Evolutionary conservation across 176 grass and related monocot species (phyloP), one percentile per base, ranked within the genome.

Genomic region (Oryza glumipatula): DNA sequence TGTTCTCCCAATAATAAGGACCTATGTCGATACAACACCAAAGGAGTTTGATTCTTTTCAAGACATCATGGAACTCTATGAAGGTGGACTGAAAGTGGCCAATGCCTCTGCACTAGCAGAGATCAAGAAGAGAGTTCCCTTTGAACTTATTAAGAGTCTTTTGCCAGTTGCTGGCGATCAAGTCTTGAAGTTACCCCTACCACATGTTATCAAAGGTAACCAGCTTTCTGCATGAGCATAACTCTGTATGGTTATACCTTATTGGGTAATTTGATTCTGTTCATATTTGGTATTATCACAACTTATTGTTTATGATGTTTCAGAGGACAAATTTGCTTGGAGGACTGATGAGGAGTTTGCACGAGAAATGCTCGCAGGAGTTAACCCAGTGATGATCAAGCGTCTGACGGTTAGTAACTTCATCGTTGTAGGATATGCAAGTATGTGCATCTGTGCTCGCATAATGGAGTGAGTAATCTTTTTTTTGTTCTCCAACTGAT

Each of bases 331-430:
- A 11, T 83, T 83, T 88, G 93, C 88, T 21, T 98, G 96, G 96
- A 98, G 91, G 76, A 87, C 88, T 30, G 93, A 98, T 12, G 96
- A 96, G 26, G 93, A 98, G 82, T 98, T 98, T 78, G 88, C 87
- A 1, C 75, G 96, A 70, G 93, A 98, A 88, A 96, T 92, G 88
- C 89, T 98, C 41, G 96, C 93, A 35, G 96, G 96, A 9, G 91
- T 98, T 39, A 98, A 98, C 78, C 96, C 96, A 5, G 91, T 98
- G 32, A 63, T 89, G 11, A 98, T 98, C 68, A 88, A 47, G 74
- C 91, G 76, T 19, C 81, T 98, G 69, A 84, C 81, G 93, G 91
- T 97, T 46, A 70, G 89, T 19, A 3, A 54, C 54, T 44, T 48
- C 79, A 35, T 28, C 19, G 36, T 82, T 73, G 26, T 7, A 76